Percentiles rank a stretch among this genome's conserved stretches.
These are phyloP conservation scores for Codiaeum variegatum DNA, from an alignment of 441 rosid species.

Conservation along the genomic window DNA sequence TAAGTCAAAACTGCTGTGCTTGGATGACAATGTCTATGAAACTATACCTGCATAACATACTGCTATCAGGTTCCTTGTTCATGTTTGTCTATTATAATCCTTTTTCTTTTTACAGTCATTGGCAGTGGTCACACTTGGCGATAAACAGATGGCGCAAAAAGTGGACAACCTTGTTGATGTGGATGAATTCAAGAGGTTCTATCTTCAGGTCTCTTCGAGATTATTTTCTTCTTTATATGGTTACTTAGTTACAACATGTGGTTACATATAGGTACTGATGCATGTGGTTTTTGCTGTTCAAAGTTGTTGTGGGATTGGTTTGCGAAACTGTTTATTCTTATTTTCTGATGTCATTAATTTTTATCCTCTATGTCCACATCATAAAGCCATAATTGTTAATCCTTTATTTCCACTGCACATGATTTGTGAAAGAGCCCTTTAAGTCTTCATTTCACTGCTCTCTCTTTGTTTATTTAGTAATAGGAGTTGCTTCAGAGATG, in stretches of 20 bases:
- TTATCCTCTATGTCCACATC: background rate
- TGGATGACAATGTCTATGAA: background rate
- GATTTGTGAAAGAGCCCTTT: background rate
- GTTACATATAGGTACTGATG: background rate
- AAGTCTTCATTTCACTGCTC: background rate
- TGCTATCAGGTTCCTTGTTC: conserved; percentile 15
- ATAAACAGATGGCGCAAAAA: conserved; percentile 94
- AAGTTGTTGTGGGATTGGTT: conserved; percentile 12
- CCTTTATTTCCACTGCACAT: background rate
- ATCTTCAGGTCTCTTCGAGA: conserved; percentile 79
- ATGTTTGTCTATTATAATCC: background rate
- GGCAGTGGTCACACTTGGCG: conserved; percentile 97
- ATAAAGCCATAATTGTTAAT: background rate
- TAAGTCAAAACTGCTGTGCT: background rate
- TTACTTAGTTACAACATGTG: conserved; percentile 14
- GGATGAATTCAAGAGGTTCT: conserved; percentile 95
- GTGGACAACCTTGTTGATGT: conserved; percentile 79
- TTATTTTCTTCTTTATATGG: conserved; percentile 13
- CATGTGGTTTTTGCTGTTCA: background rate
- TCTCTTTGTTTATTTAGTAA: background rate
- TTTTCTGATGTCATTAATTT: background rate
- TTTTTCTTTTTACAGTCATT: conserved; percentile 58
- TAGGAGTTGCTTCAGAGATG: background rate
- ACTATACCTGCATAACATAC: conserved; percentile 6
- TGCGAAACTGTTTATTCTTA: background rate